phyloP scores from a whole-genome alignment of 2,329 filamentous ascomycete genomes.

The Scolecobasidium constrictum region DNA sequence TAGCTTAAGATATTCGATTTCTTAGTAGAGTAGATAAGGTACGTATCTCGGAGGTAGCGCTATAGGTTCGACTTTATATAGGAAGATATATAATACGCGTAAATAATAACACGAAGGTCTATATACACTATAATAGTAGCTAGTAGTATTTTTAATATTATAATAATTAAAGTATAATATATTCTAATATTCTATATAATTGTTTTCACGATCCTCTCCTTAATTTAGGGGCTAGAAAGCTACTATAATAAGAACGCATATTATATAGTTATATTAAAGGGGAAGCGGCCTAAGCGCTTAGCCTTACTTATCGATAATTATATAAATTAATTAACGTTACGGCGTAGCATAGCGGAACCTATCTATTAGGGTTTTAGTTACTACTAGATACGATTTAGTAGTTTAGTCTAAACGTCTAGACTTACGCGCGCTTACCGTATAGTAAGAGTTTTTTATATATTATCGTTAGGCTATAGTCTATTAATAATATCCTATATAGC shows the following conservation, averaged over 20 bases:
- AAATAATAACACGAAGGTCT: neutral
- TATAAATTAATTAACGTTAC: neutral
- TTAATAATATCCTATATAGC: too few relatives aligned
- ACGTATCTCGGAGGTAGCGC: neutral
- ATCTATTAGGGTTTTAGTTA: constrained; percentile 5
- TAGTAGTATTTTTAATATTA: neutral
- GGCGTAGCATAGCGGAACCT: neutral
- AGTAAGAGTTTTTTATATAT: too few relatives aligned
- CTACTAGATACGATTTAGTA: too few relatives aligned
- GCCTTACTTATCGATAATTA: constrained; percentile 4
- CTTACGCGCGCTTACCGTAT: too few relatives aligned
- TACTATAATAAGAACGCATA: neutral
- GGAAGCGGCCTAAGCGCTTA: too few relatives aligned
- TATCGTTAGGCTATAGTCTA: too few relatives aligned
- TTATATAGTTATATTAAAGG: neutral
- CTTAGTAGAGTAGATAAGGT: neutral
- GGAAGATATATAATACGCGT: neutral
- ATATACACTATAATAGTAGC: neutral
- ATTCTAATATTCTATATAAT: neutral
- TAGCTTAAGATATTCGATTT: neutral
- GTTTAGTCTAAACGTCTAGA: too few relatives aligned
- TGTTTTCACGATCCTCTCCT: too few relatives aligned
- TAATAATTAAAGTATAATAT: neutral
- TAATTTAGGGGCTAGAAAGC: too few relatives aligned
- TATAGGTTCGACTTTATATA: constrained; percentile 1